Base-by-base conservation (phyloP, 2,329 filamentous ascomycete genomes). In the Clarireedia hainanense region DNA sequence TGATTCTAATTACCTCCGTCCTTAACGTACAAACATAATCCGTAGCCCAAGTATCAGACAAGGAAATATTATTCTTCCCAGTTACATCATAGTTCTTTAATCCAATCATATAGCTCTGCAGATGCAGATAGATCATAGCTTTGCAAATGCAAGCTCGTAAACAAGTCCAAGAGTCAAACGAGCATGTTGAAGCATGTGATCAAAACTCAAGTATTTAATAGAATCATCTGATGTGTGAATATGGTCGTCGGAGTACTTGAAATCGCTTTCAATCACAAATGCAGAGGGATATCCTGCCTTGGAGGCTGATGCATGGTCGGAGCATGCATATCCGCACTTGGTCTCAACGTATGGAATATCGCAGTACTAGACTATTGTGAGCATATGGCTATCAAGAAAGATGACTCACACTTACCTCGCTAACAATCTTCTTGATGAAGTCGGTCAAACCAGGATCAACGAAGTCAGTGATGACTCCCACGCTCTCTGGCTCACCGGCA, bases 111-210 rank as follows among this genome's bases (percentile, higher is more conserved):
- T 43, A 20, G 20, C 17, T 20, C 5, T 40, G 39, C 17, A 15
- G 10, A 40, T 6, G 39, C n/a, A 43, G 20, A 17, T 10, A 17
- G 14, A 15, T 58, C 48, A 67, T 52, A 68, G 57, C 45, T 88
- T 76, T 20, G 88, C 83, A 74, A 89, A 89, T 9, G 85, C 89
- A 58, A 95, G 79, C 74, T 96, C 91, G 66, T 91, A 92, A 4
- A 85, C 89, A 63, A 95, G 79, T 5, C 86, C 88, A 34, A 95
- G 76, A 1, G 89, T 94, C 78, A 96, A 80, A 69, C 84, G 86
- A 23, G 89, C 89, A 72, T 96, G 91, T 74, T 96, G 85, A 36
- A 94, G 77, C 90, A 96, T 95, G 71, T 96, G 91, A 69, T 91
- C 84, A 69, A 95, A 95, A 64, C 84, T 86, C 39, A 90, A 73